Evolutionary conservation across 495 filamentous ascomycete species (phyloP).

Genomic region (Physcia stellaris): DNA sequence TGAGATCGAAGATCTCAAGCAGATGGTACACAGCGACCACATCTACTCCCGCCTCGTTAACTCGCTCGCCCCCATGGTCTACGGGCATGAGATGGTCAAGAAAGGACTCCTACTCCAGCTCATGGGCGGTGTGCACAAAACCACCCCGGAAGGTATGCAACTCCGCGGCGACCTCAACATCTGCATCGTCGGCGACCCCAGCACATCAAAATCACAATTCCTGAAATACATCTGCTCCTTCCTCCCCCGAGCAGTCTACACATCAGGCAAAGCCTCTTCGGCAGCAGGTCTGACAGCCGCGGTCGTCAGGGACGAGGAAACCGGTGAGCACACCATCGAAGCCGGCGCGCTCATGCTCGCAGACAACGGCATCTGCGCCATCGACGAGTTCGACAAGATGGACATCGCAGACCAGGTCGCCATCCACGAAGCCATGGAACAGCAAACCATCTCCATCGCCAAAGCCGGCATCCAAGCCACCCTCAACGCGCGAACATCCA

Average conservation of each 20-base stretch:
- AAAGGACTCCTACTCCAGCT: slow-evolving; percentile 90
- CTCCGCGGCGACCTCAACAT: slow-evolving; percentile 97
- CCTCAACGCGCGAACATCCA: slow-evolving; percentile 85
- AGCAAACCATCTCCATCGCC: slow-evolving; percentile 98
- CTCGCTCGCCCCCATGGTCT: slow-evolving; percentile 93
- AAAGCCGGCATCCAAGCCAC: slow-evolving; percentile 98
- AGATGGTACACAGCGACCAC: slow-evolving; percentile 88
- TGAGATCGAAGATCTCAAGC: slow-evolving; percentile 83
- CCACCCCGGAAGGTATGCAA: slow-evolving; percentile 77
- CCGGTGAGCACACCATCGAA: slow-evolving; percentile 97
- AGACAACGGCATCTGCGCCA: slow-evolving; percentile 92
- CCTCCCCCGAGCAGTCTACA: slow-evolving; percentile 92
- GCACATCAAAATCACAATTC: slow-evolving; percentile 97
- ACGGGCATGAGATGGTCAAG: slow-evolving; percentile 94
- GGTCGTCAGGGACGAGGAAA: slow-evolving; percentile 95
- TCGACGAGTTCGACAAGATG: slow-evolving; percentile 99
- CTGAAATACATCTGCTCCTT: slow-evolving; percentile 96
- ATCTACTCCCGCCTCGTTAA: slow-evolving; percentile 90
- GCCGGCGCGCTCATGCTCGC: slow-evolving; percentile 97
- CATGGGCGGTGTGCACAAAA: slow-evolving; percentile 82
- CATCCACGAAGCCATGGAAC: slow-evolving; percentile 99
- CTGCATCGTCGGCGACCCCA: slow-evolving; percentile 94
- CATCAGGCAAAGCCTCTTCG: slow-evolving; percentile 93
- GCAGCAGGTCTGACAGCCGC: slow-evolving; percentile 95
- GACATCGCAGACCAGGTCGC: slow-evolving; percentile 95